phyloP scores from a whole-genome alignment of 345 rosid species.

The Leavenworthia alabamica region DNA sequence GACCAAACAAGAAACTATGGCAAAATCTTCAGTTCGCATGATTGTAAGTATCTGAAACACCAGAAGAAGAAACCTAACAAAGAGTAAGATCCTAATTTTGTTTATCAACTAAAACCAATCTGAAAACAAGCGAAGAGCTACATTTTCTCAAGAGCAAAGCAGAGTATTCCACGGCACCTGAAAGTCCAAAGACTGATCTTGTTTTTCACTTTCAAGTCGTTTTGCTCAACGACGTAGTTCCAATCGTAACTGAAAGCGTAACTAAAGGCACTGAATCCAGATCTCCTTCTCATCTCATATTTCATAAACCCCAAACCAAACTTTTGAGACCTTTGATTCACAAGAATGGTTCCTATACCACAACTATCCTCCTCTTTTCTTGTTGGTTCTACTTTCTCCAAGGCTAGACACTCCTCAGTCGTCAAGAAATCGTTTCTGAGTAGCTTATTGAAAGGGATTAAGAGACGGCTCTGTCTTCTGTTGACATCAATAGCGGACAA shows the following conservation, averaged over 20 bases:
- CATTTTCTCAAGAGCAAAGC: slow-evolving; percentile 9
- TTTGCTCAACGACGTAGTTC: neutral
- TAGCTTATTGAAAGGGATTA: neutral
- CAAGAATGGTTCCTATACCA: neutral
- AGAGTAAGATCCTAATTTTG: neutral
- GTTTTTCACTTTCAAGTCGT: neutral
- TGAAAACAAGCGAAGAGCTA: neutral
- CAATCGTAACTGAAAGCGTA: slow-evolving; percentile 10
- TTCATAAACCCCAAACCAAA: neutral
- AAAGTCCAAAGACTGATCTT: slow-evolving; percentile 14
- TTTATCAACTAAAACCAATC: neutral
- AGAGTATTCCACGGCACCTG: slow-evolving; percentile 1
- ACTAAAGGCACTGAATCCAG: neutral
- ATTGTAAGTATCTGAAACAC: neutral
- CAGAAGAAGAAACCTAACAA: neutral
- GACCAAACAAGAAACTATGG: neutral
- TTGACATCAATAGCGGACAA: neutral
- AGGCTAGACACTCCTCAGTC: neutral
- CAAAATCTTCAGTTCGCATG: neutral
- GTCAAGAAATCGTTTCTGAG: slow-evolving; percentile 9
- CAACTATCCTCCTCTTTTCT: neutral
- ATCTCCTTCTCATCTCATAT: neutral
- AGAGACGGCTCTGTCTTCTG: neutral
- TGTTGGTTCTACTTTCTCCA: neutral
- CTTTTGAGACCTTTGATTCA: neutral